Evolutionary conservation across 345 rosid genomes (phyloP).

Genomic region (Acer campestre): DNA sequence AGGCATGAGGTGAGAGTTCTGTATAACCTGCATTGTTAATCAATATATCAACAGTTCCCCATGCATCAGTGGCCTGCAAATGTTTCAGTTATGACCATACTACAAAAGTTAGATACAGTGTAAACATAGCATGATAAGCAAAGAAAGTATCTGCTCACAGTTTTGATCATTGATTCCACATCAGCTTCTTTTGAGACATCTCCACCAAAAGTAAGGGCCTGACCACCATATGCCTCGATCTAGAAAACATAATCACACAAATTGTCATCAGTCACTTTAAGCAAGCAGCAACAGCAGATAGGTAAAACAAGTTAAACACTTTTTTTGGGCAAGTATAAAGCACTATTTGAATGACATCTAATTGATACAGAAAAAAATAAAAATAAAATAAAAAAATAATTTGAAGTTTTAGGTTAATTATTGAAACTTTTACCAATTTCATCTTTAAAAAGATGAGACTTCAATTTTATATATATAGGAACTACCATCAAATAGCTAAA

Average conservation of each 20-base stretch:
- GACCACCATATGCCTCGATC: constrained; percentile 91
- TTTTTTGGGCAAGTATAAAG: background rate
- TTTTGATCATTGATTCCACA: constrained; percentile 92
- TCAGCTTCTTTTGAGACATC: constrained; percentile 94
- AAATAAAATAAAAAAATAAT: too few species aligned
- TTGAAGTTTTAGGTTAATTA: background rate
- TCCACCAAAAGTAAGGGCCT: constrained; percentile 93
- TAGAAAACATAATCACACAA: constrained; percentile 34
- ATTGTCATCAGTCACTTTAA: constrained; percentile 12
- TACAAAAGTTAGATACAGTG: background rate
- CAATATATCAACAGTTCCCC: constrained; percentile 96
- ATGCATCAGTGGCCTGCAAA: constrained; percentile 82
- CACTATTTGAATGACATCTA: too few species aligned
- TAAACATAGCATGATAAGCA: constrained; percentile 10
- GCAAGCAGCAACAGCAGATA: constrained; percentile 1
- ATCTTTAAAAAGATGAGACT: background rate
- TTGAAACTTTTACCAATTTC: background rate
- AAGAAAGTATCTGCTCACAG: constrained; percentile 51
- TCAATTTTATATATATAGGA: background rate
- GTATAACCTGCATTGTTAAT: constrained; percentile 91
- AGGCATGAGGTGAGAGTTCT: constrained; percentile 13
- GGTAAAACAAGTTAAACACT: background rate
- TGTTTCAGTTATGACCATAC: constrained; percentile 14
- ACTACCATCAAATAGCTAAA: background rate
- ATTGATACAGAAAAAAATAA: background rate